Evolutionary conservation across 2,329 filamentous ascomycete species (phyloP).

Genomic region (Sporothrix dimorphospora): DNA sequence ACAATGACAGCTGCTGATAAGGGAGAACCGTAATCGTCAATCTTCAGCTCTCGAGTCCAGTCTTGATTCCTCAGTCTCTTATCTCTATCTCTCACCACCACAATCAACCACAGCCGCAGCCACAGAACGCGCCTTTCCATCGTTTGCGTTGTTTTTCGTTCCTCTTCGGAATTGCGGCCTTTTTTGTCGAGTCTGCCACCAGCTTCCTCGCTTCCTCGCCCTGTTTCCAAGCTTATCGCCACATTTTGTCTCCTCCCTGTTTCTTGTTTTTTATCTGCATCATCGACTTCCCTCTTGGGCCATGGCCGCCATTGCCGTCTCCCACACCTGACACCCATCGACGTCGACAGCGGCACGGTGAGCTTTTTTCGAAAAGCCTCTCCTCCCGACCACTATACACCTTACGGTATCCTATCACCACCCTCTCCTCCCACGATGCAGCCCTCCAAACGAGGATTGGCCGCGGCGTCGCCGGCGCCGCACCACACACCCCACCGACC

Average conservation of each 20-base stretch:
- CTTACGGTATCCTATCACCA: neutral
- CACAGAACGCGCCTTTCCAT: neutral
- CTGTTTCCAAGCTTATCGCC: neutral
- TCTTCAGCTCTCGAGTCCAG: neutral
- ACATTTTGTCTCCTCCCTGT: neutral
- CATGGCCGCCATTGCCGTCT: neutral
- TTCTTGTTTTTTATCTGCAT: neutral
- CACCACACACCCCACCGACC: neutral
- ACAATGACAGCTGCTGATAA: slow-evolving; percentile 11
- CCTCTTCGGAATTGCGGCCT: neutral
- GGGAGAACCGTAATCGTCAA: neutral
- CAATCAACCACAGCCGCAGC: neutral
- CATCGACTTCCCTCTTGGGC: neutral
- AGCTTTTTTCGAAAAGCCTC: neutral
- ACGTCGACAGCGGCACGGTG: neutral
- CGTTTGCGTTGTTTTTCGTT: neutral
- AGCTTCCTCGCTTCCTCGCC: neutral
- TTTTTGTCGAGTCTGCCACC: neutral
- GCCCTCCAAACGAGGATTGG: slow-evolving; percentile 5
- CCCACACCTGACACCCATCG: neutral
- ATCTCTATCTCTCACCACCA: neutral
- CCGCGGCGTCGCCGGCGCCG: slow-evolving; percentile 10
- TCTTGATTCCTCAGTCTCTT: neutral
- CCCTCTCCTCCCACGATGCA: neutral
- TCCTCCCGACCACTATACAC: neutral